Evolutionary conservation across 116 monocot genomes (phyloP), one percentile per base, ranked within the genome.

Genomic region (Thalassia testudinum): DNA sequence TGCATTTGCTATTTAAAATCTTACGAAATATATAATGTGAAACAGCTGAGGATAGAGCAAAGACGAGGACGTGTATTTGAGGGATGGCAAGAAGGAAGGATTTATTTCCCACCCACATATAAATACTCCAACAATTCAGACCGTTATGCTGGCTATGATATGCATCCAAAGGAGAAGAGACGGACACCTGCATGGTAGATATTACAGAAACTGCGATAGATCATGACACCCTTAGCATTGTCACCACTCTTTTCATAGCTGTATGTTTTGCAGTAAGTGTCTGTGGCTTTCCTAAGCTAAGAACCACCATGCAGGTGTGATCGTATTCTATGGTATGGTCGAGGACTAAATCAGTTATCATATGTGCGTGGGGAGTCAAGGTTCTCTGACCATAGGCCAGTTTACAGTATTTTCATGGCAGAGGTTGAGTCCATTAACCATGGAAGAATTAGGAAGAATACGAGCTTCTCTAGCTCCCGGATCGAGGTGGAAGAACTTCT

Each of bases 71-170:
- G 72, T 8, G 73, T 82, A 14, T 91, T 85, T 38, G 60, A 64
- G 16, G 91, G 79, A 3, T 91, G 91, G 91, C 56, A 76, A 12
- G 91, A 91, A 71, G 91, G 91, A 24, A 57, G 60, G 25, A 79
- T 91, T 62, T 85, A 66, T 37, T 91, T 91, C 52, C 75, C 82
- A 27, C 91, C 91, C 24, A 91, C 91, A 1, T 91, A 91, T 52
- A 91, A 91, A 26, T 85, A 91, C 60, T 77, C 74, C 5, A 74
- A 73, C 28, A 91, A 91, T 37, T 85, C 91, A 5, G 91, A 91
- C 50, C 47, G 65, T 11, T 91, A 85, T 53, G 75, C 75, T 24
- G 82, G 65, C 24, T 64, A 75, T 54, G 68, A 63, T 43, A 59
- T 29, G 26, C 52, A 53, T 55, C 60, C 54, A 26, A 77, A 74